phyloP scores from a whole-genome alignment of 768 basidiomycete species.

The Tylopilus sp. region DNA sequence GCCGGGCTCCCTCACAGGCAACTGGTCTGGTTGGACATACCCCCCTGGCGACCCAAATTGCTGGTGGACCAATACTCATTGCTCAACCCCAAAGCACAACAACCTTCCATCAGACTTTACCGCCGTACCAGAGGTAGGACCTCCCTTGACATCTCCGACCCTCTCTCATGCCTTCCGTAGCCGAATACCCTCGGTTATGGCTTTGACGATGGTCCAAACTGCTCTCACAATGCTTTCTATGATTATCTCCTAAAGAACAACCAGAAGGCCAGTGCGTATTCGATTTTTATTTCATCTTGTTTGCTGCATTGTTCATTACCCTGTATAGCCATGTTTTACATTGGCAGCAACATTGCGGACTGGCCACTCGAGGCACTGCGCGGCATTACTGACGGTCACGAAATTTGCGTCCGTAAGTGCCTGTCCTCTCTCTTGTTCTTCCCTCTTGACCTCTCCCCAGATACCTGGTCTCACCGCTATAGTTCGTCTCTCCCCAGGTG shows the following conservation, averaged over 20 bases:
- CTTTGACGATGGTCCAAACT: conserved; percentile 66
- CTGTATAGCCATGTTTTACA: conserved; percentile 53
- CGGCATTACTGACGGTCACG: conserved; percentile 52
- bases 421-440: background rate
- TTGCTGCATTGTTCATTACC: too few species aligned
- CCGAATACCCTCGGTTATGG: conserved; percentile 56
- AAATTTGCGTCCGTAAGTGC: conserved; percentile 57
- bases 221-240: conserved; percentile 62
- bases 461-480: conserved; percentile 38
- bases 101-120: conserved; percentile 44
- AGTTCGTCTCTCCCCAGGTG: conserved; percentile 33
- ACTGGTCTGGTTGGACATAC: conserved; percentile 36
- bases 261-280: conserved; percentile 49
- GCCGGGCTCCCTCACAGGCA: conserved; percentile 23
- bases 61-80: conserved; percentile 39
- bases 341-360: conserved; percentile 55
- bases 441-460: conserved; percentile 6
- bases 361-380: conserved; percentile 57
- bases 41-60: conserved; percentile 46
- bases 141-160: too few species aligned
- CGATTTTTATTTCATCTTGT: too few species aligned
- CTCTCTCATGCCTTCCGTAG: conserved; percentile 14
- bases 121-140: conserved; percentile 45
- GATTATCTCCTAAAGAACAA: conserved; percentile 48
- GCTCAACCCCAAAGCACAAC: conserved; percentile 43